These are phyloP conservation scores for Mucor ambiguus DNA, from an alignment of 371 early-diverging fungal genomes.

Conservation along the genomic window DNA sequence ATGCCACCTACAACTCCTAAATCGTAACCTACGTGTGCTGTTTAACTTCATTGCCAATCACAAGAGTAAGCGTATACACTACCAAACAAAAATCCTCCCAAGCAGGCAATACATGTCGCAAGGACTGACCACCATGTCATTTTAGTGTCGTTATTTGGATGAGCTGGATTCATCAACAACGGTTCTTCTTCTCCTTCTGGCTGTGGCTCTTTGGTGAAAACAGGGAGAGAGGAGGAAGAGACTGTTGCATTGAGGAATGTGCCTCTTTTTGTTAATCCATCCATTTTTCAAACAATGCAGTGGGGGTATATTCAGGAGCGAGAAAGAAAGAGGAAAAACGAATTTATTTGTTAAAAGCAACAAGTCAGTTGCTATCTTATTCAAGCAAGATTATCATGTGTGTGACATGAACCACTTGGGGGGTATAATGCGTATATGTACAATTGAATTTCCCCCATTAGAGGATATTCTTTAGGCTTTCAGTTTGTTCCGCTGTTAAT, in stretches of 20 bases:
- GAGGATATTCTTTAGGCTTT: background rate
- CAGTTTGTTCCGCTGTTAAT: background rate
- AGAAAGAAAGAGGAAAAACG: background rate
- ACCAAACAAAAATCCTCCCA: constrained; percentile 39
- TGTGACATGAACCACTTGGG: background rate
- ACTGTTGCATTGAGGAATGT: background rate
- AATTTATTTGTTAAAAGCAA: background rate
- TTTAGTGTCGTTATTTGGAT: background rate
- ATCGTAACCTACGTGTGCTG: constrained; percentile 26
- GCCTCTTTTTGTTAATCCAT: background rate
- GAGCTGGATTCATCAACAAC: background rate
- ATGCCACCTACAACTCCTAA: constrained; percentile 37
- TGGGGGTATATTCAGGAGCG: background rate
- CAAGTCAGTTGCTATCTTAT: background rate
- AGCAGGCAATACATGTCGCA: constrained; percentile 28
- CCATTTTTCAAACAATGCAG: background rate
- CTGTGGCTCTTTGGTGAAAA: background rate
- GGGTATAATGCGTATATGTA: background rate
- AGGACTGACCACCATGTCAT: constrained; percentile 31
- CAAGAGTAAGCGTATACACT: background rate
- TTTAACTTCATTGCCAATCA: background rate
- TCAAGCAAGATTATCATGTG: background rate
- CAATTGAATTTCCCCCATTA: background rate
- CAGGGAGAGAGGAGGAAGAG: background rate
- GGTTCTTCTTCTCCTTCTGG: background rate